A percentile compares a stretch with the other conserved stretches of the same genome.
These are phyloP conservation scores for Pontederia paniculata DNA, from an alignment of 176 grass and related monocot species.

Conservation along the genomic window DNA sequence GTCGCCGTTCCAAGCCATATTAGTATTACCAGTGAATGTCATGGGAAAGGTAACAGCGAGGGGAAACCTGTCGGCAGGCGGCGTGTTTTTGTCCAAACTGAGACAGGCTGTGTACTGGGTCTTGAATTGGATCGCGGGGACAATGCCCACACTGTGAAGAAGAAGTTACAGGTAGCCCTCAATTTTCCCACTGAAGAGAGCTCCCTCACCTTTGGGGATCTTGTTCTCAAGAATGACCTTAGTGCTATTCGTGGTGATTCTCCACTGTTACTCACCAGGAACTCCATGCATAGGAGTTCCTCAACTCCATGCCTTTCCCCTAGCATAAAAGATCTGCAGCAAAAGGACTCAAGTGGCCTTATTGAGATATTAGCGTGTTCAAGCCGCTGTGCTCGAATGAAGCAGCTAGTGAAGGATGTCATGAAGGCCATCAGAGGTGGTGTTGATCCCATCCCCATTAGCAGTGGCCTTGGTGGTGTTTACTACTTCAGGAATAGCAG, in stretches of 20 bases:
- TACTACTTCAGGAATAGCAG: slow-evolving; percentile 72
- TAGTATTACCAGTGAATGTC: slow-evolving; percentile 59
- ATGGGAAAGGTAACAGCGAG: slow-evolving; percentile 36
- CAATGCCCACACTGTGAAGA: slow-evolving; percentile 89
- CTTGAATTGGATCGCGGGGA: slow-evolving; percentile 78
- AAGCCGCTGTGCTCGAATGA: slow-evolving; percentile 50
- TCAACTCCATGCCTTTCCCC: slow-evolving; percentile 90
- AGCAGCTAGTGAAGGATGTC: slow-evolving; percentile 67
- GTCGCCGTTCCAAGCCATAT: slow-evolving; percentile 49
- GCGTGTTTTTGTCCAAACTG: slow-evolving; percentile 91
- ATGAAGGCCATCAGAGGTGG: slow-evolving; percentile 58
- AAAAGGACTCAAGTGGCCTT: slow-evolving; percentile 49
- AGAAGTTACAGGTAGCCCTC: slow-evolving; percentile 73
- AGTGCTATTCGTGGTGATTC: slow-evolving; percentile 80
- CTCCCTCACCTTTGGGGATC: slow-evolving; percentile 75
- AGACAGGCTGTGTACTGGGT: slow-evolving; percentile 71
- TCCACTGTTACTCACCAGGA: slow-evolving; percentile 60
- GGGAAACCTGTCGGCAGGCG: slow-evolving; percentile 62
- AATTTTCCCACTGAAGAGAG: slow-evolving; percentile 77
- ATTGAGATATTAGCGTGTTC: slow-evolving; percentile 84
- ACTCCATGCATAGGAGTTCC: slow-evolving; percentile 65
- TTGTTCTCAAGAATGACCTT: slow-evolving; percentile 77
- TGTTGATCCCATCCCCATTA: slow-evolving; percentile 63
- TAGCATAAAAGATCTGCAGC: slow-evolving; percentile 43
- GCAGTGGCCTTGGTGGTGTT: slow-evolving; percentile 78